A percentile compares a stretch with the other conserved stretches of the same genome.
Conservation (phyloP, 495 filamentous ascomycete species). For the Aspergillus incahuasiensis region DNA sequence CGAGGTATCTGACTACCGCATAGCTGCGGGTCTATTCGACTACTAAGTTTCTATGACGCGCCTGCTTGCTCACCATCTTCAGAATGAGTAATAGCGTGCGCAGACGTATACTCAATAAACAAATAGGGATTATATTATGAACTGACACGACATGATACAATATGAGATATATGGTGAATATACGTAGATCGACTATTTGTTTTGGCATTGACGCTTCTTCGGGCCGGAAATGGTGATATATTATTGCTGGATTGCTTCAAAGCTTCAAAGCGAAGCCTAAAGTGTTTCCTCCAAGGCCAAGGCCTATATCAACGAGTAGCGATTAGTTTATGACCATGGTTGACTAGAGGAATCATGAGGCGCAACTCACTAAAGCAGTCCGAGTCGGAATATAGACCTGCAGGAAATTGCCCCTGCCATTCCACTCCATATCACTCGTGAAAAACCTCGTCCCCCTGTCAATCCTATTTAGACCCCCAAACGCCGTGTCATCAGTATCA, state of each 20-base stretch:
- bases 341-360: background rate
- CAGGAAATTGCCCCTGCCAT: conserved; percentile 78
- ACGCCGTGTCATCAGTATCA: conserved; percentile 70
- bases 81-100: background rate
- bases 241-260: background rate
- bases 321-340: conserved; percentile 2
- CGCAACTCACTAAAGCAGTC: conserved; percentile 72
- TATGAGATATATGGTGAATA: background rate
- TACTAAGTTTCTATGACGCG: too few species aligned
- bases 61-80: too few species aligned
- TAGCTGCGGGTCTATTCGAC: too few species aligned
- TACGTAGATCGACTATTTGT: too few species aligned
- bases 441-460: conserved; percentile 79
- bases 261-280: conserved; percentile 11
- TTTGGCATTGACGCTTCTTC: too few species aligned
- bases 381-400: conserved; percentile 88
- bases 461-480: conserved; percentile 76
- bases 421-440: conserved; percentile 86
- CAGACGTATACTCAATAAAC: background rate
- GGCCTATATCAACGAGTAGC: conserved; percentile 31
- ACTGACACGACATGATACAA: background rate
- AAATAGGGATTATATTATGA: background rate
- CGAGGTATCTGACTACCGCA: too few species aligned
- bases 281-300: conserved; percentile 49
- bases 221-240: too few species aligned